phyloP scores from a whole-genome alignment of 352 stramenopile species.

The Phytophthora fragariae region DNA sequence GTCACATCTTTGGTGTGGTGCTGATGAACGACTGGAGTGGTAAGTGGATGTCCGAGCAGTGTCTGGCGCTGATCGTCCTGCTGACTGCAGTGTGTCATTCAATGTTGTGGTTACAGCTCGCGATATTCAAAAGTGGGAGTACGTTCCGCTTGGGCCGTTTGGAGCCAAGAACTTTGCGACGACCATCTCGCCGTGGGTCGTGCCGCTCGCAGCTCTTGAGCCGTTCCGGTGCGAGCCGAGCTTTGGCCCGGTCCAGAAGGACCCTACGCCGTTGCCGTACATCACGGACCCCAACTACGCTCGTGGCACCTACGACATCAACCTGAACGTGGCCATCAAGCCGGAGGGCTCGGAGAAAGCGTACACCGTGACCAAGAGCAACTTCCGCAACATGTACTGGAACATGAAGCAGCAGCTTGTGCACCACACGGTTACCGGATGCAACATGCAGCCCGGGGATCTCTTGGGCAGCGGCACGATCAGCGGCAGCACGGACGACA shows the following conservation, averaged over 20 bases:
- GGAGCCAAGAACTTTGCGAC: constrained; percentile 98
- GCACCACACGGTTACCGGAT: constrained; percentile 98
- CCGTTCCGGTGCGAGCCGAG: constrained; percentile 93
- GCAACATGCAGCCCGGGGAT: constrained; percentile 96
- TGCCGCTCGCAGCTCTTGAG: constrained; percentile 94
- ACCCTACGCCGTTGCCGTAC: constrained; percentile 94
- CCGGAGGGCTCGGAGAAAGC: constrained; percentile 62
- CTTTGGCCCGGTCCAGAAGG: constrained; percentile 86
- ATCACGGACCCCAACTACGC: constrained; percentile 93
- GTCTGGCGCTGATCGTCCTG: neutral
- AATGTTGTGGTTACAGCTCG: constrained; percentile 49
- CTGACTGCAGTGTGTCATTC: neutral
- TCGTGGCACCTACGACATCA: constrained; percentile 89
- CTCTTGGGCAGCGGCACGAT: constrained; percentile 96
- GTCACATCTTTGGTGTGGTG: constrained; percentile 97
- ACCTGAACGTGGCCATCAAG: constrained; percentile 80
- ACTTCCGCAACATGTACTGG: constrained; percentile 98
- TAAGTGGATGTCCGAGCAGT: constrained; percentile 28
- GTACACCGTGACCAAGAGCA: constrained; percentile 91
- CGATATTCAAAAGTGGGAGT: constrained; percentile 97
- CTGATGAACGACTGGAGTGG: constrained; percentile 99
- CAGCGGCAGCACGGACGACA: constrained; percentile 88
- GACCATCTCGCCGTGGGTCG: constrained; percentile 97
- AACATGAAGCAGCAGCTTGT: constrained; percentile 97
- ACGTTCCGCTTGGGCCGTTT: constrained; percentile 97